phyloP scores from a whole-genome alignment of 139 green algal species.

The Volvox africanus region DNA sequence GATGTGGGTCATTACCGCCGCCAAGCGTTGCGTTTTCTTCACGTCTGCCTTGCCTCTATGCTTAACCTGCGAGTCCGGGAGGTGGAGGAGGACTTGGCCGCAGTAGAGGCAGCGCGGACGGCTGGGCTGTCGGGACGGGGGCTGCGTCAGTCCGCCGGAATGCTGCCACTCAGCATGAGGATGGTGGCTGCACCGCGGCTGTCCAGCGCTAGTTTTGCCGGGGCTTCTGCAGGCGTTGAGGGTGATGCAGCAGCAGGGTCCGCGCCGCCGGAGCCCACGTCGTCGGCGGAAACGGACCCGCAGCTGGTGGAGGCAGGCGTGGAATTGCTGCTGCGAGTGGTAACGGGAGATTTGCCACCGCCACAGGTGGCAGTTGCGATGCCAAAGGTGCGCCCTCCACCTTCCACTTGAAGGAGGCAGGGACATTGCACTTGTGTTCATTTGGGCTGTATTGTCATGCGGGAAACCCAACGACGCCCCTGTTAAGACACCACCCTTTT shows the following conservation, averaged over 20 bases:
- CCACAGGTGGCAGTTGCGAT: conserved; percentile 33
- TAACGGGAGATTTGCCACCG: conserved; percentile 36
- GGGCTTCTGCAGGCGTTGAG: background rate
- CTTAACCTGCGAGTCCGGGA: conserved; percentile 81
- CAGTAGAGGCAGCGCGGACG: conserved; percentile 17
- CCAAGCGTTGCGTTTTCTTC: conserved; percentile 86
- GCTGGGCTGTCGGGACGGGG: background rate
- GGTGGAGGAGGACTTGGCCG: conserved; percentile 30
- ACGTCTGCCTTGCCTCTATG: conserved; percentile 83
- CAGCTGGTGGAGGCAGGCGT: conserved; percentile 11
- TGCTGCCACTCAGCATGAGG: background rate
- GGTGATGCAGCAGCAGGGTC: background rate
- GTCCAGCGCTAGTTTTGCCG: background rate
- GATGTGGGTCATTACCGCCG: conserved; percentile 59
- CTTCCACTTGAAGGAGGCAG: too few species aligned
- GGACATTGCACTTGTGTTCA: too few species aligned
- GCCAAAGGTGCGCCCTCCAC: conserved; percentile 8
- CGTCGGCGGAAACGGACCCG: background rate
- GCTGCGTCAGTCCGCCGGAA: background rate
- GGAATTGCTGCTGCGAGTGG: conserved; percentile 29
- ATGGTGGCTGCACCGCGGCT: background rate
- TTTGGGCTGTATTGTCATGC: too few species aligned
- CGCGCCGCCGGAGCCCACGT: background rate
- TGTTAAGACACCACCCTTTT: too few species aligned
- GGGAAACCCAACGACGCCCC: too few species aligned